Evolutionary conservation across 331 rosid genomes (phyloP), one percentile per base, ranked within the genome.

Genomic region (Dryas integrifolia): DNA sequence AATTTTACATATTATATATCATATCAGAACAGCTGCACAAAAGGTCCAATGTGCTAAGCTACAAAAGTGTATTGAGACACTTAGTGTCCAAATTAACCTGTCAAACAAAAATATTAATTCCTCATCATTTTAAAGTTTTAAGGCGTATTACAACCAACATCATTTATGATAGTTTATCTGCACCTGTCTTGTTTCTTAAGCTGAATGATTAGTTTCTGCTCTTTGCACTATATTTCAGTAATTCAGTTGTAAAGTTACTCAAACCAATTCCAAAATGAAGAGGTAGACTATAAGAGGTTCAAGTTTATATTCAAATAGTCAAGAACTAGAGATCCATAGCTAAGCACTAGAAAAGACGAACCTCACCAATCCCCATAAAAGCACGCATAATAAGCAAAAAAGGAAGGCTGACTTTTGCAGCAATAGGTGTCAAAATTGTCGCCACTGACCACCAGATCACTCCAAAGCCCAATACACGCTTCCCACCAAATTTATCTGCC

Each of bases 401-500:
- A 14, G 97, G 98, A 39, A 93, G 93, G 82, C 98, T 92, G 14
- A 90, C 65, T 86, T 18, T 89, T 79, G 96, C 97, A 43, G 97
- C 98, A 74, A 93, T 87, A 59, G 98, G 98, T 5, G 97, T 93
- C 84, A 93, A 83, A 77, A 89, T 18, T 52, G 98, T 93, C 18
- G 97, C 98, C 46, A 90, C 76, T 64, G 97, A 93, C 97, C 97
- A 93, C 98, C 97, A 93, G 71, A 89, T 76, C 57, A 93, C 98
- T 72, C 98, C 97, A 67, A 93, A 93, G 76, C 98, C 97, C 66
- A 93, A 84, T 24, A 90, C 96, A 66, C 82, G 50, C 89, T 92
- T 92, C 76, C 96, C 98, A 53, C 98, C 97, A 86, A 92, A 65
- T 86, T 87, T 90, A 87, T 92, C 98, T 58, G 98, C 98, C 98